Evolutionary conservation across 345 rosid genomes (phyloP), one percentile per base, ranked within the genome.

Genomic region (Pelargonium nanum): DNA sequence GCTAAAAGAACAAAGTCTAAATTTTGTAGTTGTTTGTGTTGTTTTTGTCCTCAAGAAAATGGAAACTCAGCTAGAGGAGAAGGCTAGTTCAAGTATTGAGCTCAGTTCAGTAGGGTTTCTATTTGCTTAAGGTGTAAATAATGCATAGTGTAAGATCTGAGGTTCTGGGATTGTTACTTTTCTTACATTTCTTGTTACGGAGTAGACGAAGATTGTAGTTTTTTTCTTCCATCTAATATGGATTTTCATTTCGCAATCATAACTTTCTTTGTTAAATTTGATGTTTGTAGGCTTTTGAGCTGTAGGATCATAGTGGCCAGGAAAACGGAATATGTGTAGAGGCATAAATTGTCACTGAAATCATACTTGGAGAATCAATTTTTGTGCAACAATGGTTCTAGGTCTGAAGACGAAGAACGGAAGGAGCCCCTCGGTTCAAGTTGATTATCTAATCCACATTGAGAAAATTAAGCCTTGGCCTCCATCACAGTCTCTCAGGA

Each of bases 381-480:
- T 51, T 45, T 59, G 53, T 34, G 64, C 69, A 63, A 72, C 65
- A 69, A 89, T 88, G 98, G 83, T 91, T 61, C 73, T 76, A 51
- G 86, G 88, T 48, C 60, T 76, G 62, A 84, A 44, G 74, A 77
- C 82, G 5, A 83, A 75, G 80, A 83, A 58, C 74, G 55, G 73
- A 67, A 86, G 71, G 74, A 75, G 76, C 34, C 62, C 83, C 15
- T 62, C 78, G 0, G 65, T 85, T 53, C 95, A 77, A 55, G 73
- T 80, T 44, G 76, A 83, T 72, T 92, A 86, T 68, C 6, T 74
- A 30, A 74, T 92, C 67, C 86, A 82, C 71, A 72, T 92, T 72
- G 88, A 82, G 69, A 87, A 89, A 32, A 80, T 92, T 71, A 81
- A 80, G 77, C 98, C 93, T 26, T 92, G 98, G 98, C 98, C 98